A percentile compares a stretch with the other conserved stretches of the same genome.
Evolutionary conservation across 2,329 filamentous ascomycete species (phyloP).

Genomic region (Rasamsonia emersonii): DNA sequence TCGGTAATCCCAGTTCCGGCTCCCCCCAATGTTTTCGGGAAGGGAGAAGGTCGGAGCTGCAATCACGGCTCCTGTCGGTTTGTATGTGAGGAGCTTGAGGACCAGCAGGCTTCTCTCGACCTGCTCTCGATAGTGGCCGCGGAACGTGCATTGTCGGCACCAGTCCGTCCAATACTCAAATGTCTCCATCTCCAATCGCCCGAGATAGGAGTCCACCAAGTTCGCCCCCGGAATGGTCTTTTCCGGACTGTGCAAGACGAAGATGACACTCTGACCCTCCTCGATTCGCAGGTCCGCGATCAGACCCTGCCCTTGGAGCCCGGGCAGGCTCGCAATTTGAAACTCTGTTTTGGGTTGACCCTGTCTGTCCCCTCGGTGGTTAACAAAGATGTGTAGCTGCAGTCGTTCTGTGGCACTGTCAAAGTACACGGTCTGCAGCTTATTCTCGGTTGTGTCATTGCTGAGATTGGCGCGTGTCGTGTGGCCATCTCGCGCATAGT

Average conservation of each 20-base stretch:
- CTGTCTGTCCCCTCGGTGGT: constrained; percentile 45
- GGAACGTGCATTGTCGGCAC: constrained; percentile 62
- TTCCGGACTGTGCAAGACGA: constrained; percentile 58
- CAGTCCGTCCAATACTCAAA: constrained; percentile 66
- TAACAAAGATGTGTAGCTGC: constrained; percentile 60
- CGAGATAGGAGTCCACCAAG: constrained; percentile 51
- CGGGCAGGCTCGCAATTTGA: constrained; percentile 42
- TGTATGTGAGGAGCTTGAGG: constrained; percentile 67
- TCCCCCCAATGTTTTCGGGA: constrained; percentile 63
- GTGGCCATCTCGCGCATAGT: constrained; percentile 59
- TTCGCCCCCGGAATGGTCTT: constrained; percentile 48
- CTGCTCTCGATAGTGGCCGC: constrained; percentile 63
- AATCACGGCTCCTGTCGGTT: constrained; percentile 69
- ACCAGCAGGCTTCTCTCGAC: constrained; percentile 64
- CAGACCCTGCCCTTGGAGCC: constrained; percentile 55
- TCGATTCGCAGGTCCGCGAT: constrained; percentile 50
- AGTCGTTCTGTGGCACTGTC: constrained; percentile 51
- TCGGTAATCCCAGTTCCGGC: constrained; percentile 42
- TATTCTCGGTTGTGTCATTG: constrained; percentile 27
- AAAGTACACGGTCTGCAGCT: constrained; percentile 56
- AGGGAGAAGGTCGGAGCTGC: constrained; percentile 70
- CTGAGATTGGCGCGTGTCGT: constrained; percentile 25
- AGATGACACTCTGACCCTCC: constrained; percentile 61
- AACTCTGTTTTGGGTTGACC: constrained; percentile 47
- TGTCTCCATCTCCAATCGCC: constrained; percentile 59